Conservation (phyloP, 2,329 filamentous ascomycete species). For the Fusarium devonianum region DNA sequence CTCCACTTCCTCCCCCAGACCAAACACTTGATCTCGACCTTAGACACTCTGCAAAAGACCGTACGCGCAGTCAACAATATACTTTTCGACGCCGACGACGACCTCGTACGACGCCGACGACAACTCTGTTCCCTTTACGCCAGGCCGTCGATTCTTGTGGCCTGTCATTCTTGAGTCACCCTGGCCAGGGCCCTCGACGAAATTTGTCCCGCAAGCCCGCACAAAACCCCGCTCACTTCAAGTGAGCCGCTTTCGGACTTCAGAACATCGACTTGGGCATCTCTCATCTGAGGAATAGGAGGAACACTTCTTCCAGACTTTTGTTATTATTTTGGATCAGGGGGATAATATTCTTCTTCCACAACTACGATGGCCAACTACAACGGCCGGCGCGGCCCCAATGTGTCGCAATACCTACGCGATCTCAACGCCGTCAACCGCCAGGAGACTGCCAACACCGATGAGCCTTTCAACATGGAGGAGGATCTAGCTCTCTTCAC, state of each 20-base stretch:
- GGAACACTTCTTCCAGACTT: conserved; percentile 5
- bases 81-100: conserved; percentile 11
- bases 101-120: conserved; percentile 18
- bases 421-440: conserved; percentile 80
- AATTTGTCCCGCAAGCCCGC: conserved; percentile 33
- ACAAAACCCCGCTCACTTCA: conserved; percentile 38
- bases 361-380: conserved; percentile 69
- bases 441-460: conserved; percentile 55
- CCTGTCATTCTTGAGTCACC: conserved; percentile 20
- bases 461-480: conserved; percentile 70
- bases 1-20: conserved; percentile 39
- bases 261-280: conserved; percentile 7
- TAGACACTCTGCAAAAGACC: conserved; percentile 10
- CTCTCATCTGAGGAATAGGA: conserved; percentile 18
- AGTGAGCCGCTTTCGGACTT: conserved; percentile 24
- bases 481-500: conserved; percentile 81
- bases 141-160: conserved; percentile 4
- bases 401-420: conserved; percentile 89
- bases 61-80: conserved; percentile 8
- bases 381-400: conserved; percentile 79
- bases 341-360: background rate
- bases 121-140: conserved; percentile 5
- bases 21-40: conserved; percentile 25
- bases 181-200: conserved; percentile 16
- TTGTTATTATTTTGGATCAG: too few relatives aligned